Evolutionary conservation across 1,139 yeast genomes (phyloP), one percentile per base, ranked within the genome.

Genomic region (Pichia sp.): DNA sequence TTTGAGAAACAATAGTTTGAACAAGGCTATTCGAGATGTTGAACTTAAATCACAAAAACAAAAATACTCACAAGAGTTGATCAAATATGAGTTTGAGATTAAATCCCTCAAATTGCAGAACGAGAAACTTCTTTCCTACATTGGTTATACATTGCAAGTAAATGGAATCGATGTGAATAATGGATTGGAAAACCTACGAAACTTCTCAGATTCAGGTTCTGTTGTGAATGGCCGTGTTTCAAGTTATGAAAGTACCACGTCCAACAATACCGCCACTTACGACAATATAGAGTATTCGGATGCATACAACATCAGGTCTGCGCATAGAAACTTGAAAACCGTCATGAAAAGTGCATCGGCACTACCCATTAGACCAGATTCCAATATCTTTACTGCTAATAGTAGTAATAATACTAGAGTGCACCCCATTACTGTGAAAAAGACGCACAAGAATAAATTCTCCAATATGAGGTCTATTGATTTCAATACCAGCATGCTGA

Each of bases 111-210:
- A 76, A 60, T 66, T 80, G 54, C 84, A 81, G 62, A 80, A 80
- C 64, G 85, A 81, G 57, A 80, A 81, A 63, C 70, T 81, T 42
- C 69, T 79, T 54, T 78, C 83, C 29, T 81, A 79, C 62, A 81
- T 81, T 65, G 84, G 85, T 34, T 81, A 79, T 61, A 79, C 80
- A 59, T 68, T 79, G 54, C 85, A 81, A 60, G 76, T 78, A 56
- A 78, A 51, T 5, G 51, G 54, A 15, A 45, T 8, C 8, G 44
- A 47, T 38, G 16, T 34, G n/a, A 45, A 44, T 16, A 45, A 26
- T 42, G 19, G 23, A 16, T 31, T 26, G n/a, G 49, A 46, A 8
- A 46, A 32, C 43, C 44, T 40, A 11, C 44, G 34, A 13, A 49
- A 45, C 8, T 42, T 47, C 19, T 49, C 55, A 2, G 42, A 50